phyloP scores from a whole-genome alignment of 2,329 filamentous ascomycete genomes.

The Ophiostoma himal-ulmi region DNA sequence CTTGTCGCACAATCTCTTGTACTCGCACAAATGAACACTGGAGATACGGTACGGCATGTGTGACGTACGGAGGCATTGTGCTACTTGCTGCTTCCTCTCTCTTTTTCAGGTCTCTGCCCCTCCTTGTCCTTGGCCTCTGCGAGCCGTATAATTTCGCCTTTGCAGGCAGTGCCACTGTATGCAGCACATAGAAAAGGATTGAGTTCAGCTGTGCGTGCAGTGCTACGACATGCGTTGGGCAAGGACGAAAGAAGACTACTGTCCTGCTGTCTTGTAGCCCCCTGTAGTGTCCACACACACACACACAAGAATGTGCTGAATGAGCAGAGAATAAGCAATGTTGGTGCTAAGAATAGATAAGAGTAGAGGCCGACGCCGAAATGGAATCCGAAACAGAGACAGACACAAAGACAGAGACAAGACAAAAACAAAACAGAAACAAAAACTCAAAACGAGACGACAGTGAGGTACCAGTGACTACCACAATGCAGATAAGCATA shows the following conservation, averaged over 20 bases:
- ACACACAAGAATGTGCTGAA: background rate
- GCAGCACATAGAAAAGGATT: background rate
- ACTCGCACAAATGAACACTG: conserved; percentile 11
- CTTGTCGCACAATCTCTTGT: conserved; percentile 6
- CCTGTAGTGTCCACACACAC: background rate
- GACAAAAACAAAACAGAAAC: background rate
- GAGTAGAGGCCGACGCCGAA: background rate
- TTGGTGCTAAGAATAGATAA: background rate
- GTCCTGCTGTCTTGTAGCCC: background rate
- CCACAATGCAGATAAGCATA: background rate
- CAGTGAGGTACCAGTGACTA: background rate
- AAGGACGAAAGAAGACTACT: background rate
- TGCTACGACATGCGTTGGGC: background rate
- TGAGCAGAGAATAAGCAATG: background rate
- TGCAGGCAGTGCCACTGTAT: background rate
- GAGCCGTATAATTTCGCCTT: too few species aligned
- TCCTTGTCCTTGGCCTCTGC: background rate
- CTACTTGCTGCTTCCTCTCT: background rate
- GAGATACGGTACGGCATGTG: conserved; percentile 10
- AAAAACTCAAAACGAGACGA: background rate
- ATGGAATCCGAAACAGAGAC: background rate
- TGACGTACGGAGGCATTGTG: background rate
- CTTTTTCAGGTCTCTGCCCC: background rate
- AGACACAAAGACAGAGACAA: background rate
- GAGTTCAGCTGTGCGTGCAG: background rate